Base-by-base conservation (phyloP, 257 asterid genomes). In the Lithospermum erythrorhizon region DNA sequence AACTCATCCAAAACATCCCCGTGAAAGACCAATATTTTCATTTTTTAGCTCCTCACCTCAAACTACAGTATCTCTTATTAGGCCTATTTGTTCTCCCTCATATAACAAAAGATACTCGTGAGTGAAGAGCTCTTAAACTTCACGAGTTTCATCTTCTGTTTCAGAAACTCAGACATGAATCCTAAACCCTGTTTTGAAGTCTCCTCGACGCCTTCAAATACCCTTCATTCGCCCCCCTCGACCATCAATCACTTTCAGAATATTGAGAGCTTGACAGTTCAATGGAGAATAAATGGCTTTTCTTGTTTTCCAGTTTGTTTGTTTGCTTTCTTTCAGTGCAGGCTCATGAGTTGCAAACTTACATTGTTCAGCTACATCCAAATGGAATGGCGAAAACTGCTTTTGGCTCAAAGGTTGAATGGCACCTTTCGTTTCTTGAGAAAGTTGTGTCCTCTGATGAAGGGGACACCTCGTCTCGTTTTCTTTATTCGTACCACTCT, bases 331-430 rank as follows among this genome's bases (percentile, higher is more conserved):
- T 78, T 61, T 61, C 23, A 27, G 57, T 78, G 6, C 69, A 56
- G 66, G 85, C 89, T 67, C 79, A 80, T 13, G 19, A 49, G 62
- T 53, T 83, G 29, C 91, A 79, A 60, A 81, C 95, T 66, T 90
- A 85, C 72, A 83, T 90, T 20, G 82, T 90, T 63, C 98, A 90
- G 74, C 90, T 90, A 69, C 94, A 83, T 54, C 94, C 95, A 0
- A 68, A 78, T 3, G 85, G 74, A 15, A 51, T 45, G 1, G 71
- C 85, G 0, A 83, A 64, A 24, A 62, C 84, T 7, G 25, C 47
- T 11, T 85, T 77, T 49, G 24, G 67, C 71, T 83, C 98, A n/a
- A 77, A 66, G 63, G 82, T 67, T 47, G 82, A 75, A 9, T 87
- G 98, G 98, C 98, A 90, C 80, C 89, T 82, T 21, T 90, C 95